Percentiles rank a stretch among this genome's conserved stretches.
These are phyloP conservation scores for Pisolithus orientalis DNA, from an alignment of 768 basidiomycete species.

Conservation along the genomic window DNA sequence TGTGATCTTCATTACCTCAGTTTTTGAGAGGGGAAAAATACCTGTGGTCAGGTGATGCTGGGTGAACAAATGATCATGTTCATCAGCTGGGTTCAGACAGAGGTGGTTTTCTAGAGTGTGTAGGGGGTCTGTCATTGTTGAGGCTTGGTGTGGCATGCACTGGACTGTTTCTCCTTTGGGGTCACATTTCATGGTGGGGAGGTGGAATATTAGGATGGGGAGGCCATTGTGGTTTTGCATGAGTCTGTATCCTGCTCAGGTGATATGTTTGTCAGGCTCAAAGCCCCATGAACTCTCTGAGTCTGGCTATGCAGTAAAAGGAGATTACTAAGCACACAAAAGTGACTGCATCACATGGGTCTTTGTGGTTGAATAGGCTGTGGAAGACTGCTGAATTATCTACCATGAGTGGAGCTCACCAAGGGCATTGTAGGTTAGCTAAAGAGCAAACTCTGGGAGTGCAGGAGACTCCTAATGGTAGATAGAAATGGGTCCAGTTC, in stretches of 20 bases:
- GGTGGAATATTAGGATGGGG: slow-evolving; percentile 3
- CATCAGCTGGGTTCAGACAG: slow-evolving; percentile 16
- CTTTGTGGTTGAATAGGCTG: no score
- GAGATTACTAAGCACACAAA: slow-evolving; percentile 13
- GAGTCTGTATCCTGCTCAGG: background rate
- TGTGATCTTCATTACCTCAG: slow-evolving; percentile 18
- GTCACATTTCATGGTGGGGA: slow-evolving; percentile 20
- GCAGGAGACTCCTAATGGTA: no score
- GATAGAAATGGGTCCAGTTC: no score
- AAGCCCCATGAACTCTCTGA: slow-evolving; percentile 37
- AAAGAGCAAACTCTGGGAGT: no score
- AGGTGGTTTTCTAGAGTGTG: slow-evolving; percentile 22
- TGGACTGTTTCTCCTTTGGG: slow-evolving; percentile 10
- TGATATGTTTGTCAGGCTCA: slow-evolving; percentile 25
- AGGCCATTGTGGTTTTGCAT: slow-evolving; percentile 10
- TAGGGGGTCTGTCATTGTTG: slow-evolving; percentile 17
- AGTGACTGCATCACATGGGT: slow-evolving; percentile 22
- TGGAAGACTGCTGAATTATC: background rate
- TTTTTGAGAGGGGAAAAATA: slow-evolving; percentile 22
- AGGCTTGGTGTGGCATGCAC: background rate
- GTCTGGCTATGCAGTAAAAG: slow-evolving; percentile 29
- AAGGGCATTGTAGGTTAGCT: slow-evolving; percentile 7
- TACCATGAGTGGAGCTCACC: slow-evolving; percentile 27
- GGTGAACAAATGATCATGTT: slow-evolving; percentile 23
- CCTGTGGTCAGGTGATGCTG: slow-evolving; percentile 11